Percentiles rank a stretch among this genome's conserved stretches.
These are phyloP conservation scores for Grammothele lineata DNA, from an alignment of 768 basidiomycete species.

Conservation along the genomic window DNA sequence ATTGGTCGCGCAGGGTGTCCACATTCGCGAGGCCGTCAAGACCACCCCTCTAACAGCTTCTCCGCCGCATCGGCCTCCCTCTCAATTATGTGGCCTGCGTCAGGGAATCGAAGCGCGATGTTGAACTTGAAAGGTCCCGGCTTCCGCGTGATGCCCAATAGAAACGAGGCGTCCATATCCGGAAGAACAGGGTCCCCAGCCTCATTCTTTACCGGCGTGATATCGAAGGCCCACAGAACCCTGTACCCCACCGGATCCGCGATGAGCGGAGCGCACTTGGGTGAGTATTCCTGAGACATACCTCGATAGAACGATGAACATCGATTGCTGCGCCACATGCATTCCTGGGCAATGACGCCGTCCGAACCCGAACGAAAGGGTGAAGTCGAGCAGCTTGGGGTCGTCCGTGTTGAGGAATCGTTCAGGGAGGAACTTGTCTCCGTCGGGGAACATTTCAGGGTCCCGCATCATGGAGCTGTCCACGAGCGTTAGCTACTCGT, in stretches of 20 bases:
- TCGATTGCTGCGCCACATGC: constrained; percentile 9
- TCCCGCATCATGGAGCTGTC: constrained; percentile 4
- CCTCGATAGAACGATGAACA: constrained; percentile 16
- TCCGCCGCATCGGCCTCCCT: background rate
- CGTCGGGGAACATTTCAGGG: background rate
- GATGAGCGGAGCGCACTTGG: constrained; percentile 1
- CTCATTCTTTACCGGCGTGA: background rate
- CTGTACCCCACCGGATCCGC: background rate
- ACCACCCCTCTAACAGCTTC: background rate
- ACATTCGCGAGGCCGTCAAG: background rate
- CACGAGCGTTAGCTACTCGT: constrained; percentile 11
- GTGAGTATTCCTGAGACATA: no score
- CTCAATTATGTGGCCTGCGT: background rate
- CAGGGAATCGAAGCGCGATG: background rate
- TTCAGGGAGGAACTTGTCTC: constrained; percentile 16
- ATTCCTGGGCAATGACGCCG: constrained; percentile 15
- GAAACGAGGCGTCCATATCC: background rate
- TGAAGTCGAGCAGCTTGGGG: constrained; percentile 1
- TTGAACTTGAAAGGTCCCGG: background rate
- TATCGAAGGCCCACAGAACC: constrained; percentile 17
- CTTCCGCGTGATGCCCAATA: background rate
- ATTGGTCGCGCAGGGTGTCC: no score
- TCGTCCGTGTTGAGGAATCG: constrained; percentile 13
- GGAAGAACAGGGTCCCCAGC: background rate
- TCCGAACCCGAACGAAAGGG: constrained; percentile 13